Evolutionary conservation across 306 rosid species (phyloP), one percentile per base, ranked within the genome.

Genomic region (Gleditsia sinensis): DNA sequence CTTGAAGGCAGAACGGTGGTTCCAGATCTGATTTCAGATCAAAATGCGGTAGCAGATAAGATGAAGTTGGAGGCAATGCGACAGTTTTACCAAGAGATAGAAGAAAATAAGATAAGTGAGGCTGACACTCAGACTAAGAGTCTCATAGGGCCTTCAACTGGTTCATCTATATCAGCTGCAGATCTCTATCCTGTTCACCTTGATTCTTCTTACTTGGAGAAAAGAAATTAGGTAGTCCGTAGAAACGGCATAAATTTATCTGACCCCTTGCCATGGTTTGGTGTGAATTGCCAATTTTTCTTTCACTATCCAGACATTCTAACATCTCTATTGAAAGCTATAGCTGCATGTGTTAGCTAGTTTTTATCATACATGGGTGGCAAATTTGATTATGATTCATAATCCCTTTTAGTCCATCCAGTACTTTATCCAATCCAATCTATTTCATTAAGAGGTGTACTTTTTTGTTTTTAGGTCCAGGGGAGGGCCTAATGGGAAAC

Each of bases 31-130:
- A 54, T 49, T 25, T 21, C 67, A 36, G 51, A 71, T 21, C 17
- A 62, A 50, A 76, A 6, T 54, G 71, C 65, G 46, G 67, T 9
- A 48, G 12, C 23, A 51, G 64, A 71, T 25, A 75, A 64, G 36
- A 65, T 36, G 54, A 76, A 81, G 43, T 46, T 46, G 33, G 61
- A 81, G 50, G 27, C 3, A 24, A 81, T 81, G 81, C 56, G 46
- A 81, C 54, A 65, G 7, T 66, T 64, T 27, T 81, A 64, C 28
- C 74, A 48, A 12, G 32, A 71, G 8, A 56, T 1, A 11, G 81
- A 39, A 66, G 60, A 28, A 45, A 76, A 21, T 16, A 30, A 36
- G 11, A 16, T 27, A 37, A 28, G 0, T 76, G 75, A 64, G 20
- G 36, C 8, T 13, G 49, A 43, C 17, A 13, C 5, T 50, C 57